These are phyloP conservation scores for Entrophospora sp. DNA, from an alignment of 192 early-diverging fungal genomes.

Conservation along the genomic window DNA sequence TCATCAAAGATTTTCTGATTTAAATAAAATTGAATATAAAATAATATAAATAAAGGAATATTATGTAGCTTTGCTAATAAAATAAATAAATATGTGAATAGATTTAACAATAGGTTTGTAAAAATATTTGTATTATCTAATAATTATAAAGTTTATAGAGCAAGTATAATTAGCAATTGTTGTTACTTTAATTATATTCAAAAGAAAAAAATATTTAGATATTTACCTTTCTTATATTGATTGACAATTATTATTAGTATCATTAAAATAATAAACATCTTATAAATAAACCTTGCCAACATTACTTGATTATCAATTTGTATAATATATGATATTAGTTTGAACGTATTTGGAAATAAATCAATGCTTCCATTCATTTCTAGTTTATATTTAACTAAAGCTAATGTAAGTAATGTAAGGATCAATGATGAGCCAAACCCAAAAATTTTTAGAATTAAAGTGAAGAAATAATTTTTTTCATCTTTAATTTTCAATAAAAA, in stretches of 20 bases:
- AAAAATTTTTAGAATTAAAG: background rate
- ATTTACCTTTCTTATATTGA: background rate
- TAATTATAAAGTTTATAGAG: too few relatives aligned
- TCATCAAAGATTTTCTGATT: conserved; percentile 24
- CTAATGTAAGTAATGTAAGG: background rate
- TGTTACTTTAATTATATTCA: background rate
- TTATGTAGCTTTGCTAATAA: conserved; percentile 57
- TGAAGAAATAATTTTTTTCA: background rate
- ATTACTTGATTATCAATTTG: background rate
- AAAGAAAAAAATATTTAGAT: background rate
- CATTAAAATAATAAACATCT: background rate
- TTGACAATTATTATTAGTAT: background rate
- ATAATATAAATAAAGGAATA: conserved; percentile 47
- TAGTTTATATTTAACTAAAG: background rate
- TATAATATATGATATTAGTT: background rate
- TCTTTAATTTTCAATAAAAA: background rate
- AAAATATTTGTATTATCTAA: too few relatives aligned
- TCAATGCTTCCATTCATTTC: background rate
- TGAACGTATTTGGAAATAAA: background rate
- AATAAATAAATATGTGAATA: conserved; percentile 48
- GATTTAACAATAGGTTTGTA: conserved; percentile 32
- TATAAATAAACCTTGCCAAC: background rate
- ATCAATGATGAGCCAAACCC: background rate
- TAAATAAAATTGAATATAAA: conserved; percentile 40
- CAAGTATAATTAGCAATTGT: background rate